phyloP scores from a whole-genome alignment of 2,329 filamentous ascomycete species.

The Alternaria conjuncta region DNA sequence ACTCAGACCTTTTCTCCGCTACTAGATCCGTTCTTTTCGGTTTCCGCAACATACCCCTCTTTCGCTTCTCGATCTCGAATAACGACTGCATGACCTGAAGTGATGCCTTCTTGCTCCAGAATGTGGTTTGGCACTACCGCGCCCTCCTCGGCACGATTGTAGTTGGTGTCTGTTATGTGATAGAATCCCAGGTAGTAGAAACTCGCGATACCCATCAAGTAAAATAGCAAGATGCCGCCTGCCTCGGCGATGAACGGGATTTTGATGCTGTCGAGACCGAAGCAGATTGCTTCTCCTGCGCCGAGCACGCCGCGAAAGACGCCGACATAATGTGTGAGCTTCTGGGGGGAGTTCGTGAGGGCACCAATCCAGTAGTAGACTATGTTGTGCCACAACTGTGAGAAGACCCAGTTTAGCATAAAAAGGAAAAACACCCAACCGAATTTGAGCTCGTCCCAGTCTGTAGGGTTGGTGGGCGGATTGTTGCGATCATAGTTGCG shows the following conservation, averaged over 20 bases:
- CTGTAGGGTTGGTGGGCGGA: constrained; percentile 30
- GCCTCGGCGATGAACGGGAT: constrained; percentile 39
- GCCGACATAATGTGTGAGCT: constrained; percentile 41
- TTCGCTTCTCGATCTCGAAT: constrained; percentile 7
- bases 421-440: constrained; percentile 41
- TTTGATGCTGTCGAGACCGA: constrained; percentile 40
- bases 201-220: constrained; percentile 31
- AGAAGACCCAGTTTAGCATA: constrained; percentile 41
- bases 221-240: constrained; percentile 39
- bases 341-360: constrained; percentile 40
- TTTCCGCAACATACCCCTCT: not conserved
- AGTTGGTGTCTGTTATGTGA: constrained; percentile 41
- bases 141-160: constrained; percentile 33
- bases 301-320: constrained; percentile 40
- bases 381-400: constrained; percentile 42
- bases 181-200: constrained; percentile 39
- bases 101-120: constrained; percentile 26
- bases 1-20: not conserved
- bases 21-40: not conserved
- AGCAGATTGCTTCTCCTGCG: constrained; percentile 40
- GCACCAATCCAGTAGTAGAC: constrained; percentile 44
- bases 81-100: constrained; percentile 18
- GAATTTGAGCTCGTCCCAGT: constrained; percentile 35
- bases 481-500: constrained; percentile 37
- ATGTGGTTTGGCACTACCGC: constrained; percentile 38